Percentiles rank a stretch among this genome's conserved stretches.
Conservation (phyloP, 106 monocot species). For the Dioscorea zingiberensis region DNA sequence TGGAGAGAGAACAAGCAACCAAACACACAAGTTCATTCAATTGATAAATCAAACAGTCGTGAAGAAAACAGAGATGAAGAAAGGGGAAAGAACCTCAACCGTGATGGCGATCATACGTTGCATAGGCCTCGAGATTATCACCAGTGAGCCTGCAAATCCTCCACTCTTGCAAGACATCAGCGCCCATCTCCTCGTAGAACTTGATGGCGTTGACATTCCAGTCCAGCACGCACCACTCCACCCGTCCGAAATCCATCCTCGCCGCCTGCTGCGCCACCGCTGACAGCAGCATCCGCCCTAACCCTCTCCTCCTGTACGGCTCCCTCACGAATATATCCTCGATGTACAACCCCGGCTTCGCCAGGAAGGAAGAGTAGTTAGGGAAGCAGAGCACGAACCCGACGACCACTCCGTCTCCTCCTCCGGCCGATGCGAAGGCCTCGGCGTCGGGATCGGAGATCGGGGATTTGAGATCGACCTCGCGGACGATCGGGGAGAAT, state of each 20-base stretch:
- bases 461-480: constrained; percentile 28
- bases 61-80: no score
- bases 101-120: neutral
- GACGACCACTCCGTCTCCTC: constrained; percentile 30
- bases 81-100: no score
- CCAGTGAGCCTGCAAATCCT: constrained; percentile 74
- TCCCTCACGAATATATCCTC: constrained; percentile 87
- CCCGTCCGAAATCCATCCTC: constrained; percentile 63
- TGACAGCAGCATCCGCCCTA: constrained; percentile 79
- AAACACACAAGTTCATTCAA: no score
- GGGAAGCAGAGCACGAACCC: constrained; percentile 92
- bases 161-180: constrained; percentile 69
- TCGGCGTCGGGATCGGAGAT: constrained; percentile 44
- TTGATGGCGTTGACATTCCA: constrained; percentile 74
- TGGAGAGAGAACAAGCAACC: no score
- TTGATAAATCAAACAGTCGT: no score
- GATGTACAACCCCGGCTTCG: constrained; percentile 70
- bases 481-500: constrained; percentile 24
- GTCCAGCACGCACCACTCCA: constrained; percentile 87
- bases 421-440: constrained; percentile 28
- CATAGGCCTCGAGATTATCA: constrained; percentile 27
- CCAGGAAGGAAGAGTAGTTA: constrained; percentile 76
- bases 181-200: constrained; percentile 86
- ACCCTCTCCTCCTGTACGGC: constrained; percentile 63
- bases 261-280: constrained; percentile 74